Evolutionary conservation across 768 basidiomycete species (phyloP).

Genomic region (Pulveroboletus frians): DNA sequence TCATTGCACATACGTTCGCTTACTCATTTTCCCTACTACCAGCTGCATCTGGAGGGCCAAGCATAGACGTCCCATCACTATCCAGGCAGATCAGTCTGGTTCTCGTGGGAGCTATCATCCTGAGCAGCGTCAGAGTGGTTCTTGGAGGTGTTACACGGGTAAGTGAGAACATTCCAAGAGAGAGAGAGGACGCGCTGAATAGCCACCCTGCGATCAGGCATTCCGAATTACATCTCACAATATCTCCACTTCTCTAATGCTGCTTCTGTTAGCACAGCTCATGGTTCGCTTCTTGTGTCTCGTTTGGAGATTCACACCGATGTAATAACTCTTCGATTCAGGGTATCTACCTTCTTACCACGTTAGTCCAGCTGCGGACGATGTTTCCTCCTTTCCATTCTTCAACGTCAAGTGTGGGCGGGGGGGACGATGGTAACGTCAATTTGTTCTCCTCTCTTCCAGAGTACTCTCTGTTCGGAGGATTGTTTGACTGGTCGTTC

Average conservation of each 20-base stretch:
- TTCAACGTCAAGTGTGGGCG: constrained; percentile 10
- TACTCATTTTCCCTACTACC: constrained; percentile 38
- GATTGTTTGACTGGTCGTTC: constrained; percentile 71
- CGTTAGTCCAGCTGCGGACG: constrained; percentile 74
- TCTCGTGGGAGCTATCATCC: constrained; percentile 72
- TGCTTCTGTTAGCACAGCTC: constrained; percentile 73
- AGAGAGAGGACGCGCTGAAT: neutral
- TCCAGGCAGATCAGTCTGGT: constrained; percentile 57
- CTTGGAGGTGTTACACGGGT: constrained; percentile 63
- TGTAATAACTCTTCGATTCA: constrained; percentile 25
- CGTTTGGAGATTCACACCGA: constrained; percentile 1
- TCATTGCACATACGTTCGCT: constrained; percentile 39
- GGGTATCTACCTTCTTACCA: constrained; percentile 82
- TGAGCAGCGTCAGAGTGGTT: constrained; percentile 66
- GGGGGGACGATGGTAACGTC: constrained; percentile 10
- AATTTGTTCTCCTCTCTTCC: constrained; percentile 73
- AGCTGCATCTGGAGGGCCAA: constrained; percentile 22
- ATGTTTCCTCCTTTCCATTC: constrained; percentile 61
- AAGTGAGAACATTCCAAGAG: constrained; percentile 14
- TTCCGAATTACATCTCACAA: constrained; percentile 64
- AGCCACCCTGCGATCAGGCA: constrained; percentile 32
- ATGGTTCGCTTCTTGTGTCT: constrained; percentile 49
- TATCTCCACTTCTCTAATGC: constrained; percentile 69
- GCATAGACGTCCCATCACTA: constrained; percentile 36
- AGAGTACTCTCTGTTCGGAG: constrained; percentile 65